Base-by-base conservation (phyloP, 2,329 filamentous ascomycete genomes). In the Nothophoma quercina region DNA sequence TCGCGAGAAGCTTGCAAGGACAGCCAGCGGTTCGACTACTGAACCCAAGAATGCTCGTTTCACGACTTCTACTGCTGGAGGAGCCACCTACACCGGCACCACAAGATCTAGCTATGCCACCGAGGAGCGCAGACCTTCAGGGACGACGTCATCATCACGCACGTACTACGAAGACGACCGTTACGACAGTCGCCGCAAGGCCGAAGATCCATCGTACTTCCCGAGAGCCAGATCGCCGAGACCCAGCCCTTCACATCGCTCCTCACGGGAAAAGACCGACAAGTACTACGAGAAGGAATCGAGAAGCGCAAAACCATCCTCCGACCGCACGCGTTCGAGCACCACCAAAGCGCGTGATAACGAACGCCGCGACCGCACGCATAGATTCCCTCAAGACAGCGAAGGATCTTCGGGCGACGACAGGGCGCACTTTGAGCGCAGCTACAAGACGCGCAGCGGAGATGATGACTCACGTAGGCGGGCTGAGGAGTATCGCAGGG, bases 1-100 rank as follows among this genome's bases (percentile, higher is more conserved):
- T 69, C 85, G 76, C 58, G 80, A 86, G 60, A 75, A 78, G 55
- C 73, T 79, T 64, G 71, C 75, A 61, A 84, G 73, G 48, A 51
- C 59, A 42, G 60, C 58, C 45, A 44, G 59, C 43, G 59, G 59
- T 4, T 49, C 67, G 5, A 59, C 55, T 22, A 57, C 58, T n/a
- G 71, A 73, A 13, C 54, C 62, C 18, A 69, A 67, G 56, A 67
- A 67, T 13, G 58, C 68, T n/a, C 67, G 64, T 58, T 76, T 72
- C 56, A 71, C 38, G 3, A 38, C 36, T 16, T 19, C 38, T 7
- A 32, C 46, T 4, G 21, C 72, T 9, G 63, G 67, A 21, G 65
- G 64, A 39, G 60, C 68, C 6, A 39, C 50, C 3, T 59, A 62
- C 33, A 64, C 62, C 38, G 55, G 52, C n/a, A 50, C 56, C 18